Conservation (phyloP, 306 rosid species). For the Medicago lupulina region DNA sequence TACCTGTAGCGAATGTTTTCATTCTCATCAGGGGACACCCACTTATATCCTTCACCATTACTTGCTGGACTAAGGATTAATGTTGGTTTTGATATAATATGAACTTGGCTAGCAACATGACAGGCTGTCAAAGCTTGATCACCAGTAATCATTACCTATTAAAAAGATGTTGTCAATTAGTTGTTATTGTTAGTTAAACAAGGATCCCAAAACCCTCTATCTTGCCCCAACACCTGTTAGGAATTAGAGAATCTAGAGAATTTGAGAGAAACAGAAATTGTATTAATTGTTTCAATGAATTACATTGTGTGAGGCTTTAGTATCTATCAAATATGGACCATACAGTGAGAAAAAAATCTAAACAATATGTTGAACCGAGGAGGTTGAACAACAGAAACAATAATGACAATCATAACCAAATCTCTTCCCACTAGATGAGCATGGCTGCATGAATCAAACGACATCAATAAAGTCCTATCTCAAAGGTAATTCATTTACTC, state of each 20-base stretch:
- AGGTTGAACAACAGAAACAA: background rate
- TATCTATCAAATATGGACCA: background rate
- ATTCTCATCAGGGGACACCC: conserved; percentile 93
- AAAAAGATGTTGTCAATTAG: conserved; percentile 35
- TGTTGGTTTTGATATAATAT: conserved; percentile 86
- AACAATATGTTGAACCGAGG: background rate
- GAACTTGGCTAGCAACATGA: conserved; percentile 97
- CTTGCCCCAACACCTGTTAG: background rate
- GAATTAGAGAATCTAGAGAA: no score
- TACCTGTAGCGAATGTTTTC: conserved; percentile 76
- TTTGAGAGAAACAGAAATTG: no score
- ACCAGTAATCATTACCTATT: conserved; percentile 98
- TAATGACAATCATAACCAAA: background rate
- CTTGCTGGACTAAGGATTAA: conserved; percentile 72
- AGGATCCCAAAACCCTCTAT: conserved; percentile 24
- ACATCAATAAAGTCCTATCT: background rate
- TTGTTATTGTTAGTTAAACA: conserved; percentile 23
- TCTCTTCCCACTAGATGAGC: background rate
- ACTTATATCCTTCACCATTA: conserved; percentile 67
- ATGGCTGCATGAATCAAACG: background rate
- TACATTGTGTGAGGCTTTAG: no score
- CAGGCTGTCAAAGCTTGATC: conserved; percentile 99
- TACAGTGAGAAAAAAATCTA: background rate
- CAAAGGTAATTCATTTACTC: background rate
- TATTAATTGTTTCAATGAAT: no score